A percentile compares a stretch with the other conserved stretches of the same genome.
phyloP scores from a whole-genome alignment of 2,329 filamentous ascomycete species.

The Byssothecium circinans region DNA sequence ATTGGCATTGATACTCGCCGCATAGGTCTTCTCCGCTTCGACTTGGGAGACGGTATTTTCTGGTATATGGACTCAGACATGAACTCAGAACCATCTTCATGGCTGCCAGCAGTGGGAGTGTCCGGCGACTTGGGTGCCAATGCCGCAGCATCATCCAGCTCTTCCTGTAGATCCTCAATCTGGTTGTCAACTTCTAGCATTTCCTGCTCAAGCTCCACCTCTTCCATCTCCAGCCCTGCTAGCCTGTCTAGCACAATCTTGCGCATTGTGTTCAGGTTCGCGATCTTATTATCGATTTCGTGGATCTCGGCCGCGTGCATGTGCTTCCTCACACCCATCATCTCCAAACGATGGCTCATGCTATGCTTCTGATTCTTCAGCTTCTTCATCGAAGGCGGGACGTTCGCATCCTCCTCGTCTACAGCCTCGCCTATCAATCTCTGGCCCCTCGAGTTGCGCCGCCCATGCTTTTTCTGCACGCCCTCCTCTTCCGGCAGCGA shows the following conservation, averaged over 20 bases:
- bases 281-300: conserved; percentile 96
- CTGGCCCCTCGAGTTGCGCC: conserved; percentile 72
- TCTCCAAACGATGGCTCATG: conserved; percentile 83
- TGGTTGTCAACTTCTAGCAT: conserved; percentile 63
- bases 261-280: conserved; percentile 89
- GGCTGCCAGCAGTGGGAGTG: conserved; percentile 49
- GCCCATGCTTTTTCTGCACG: conserved; percentile 63
- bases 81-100: conserved; percentile 66
- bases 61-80: conserved; percentile 99
- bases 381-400: conserved; percentile 68
- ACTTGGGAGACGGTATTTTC: conserved; percentile 70
- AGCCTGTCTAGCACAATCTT: conserved; percentile 87
- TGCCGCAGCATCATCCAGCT: conserved; percentile 54
- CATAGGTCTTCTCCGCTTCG: conserved; percentile 58
- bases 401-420: conserved; percentile 57
- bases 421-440: conserved; percentile 67
- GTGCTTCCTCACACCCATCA: conserved; percentile 90
- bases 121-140: conserved; percentile 46
- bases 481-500: conserved; percentile 71
- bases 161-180: conserved; percentile 65
- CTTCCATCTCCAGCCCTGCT: conserved; percentile 85
- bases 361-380: conserved; percentile 78
- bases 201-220: conserved; percentile 86
- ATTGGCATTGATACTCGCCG: conserved; percentile 88
- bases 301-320: conserved; percentile 96